Percentiles rank a stretch among this genome's conserved stretches.
Conservation (phyloP, 306 rosid genomes). For the Acmispon strigosus region DNA sequence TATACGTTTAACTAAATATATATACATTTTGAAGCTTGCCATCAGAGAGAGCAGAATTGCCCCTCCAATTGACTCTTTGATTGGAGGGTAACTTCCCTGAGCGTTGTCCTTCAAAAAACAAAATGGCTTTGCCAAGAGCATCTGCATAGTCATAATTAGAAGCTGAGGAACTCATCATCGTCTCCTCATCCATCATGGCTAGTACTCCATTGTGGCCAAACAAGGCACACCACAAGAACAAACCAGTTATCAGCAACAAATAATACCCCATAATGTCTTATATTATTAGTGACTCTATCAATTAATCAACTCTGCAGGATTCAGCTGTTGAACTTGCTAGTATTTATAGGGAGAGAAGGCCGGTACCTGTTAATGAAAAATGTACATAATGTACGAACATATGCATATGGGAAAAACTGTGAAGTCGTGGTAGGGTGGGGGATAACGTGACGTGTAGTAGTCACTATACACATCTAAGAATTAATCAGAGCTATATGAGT, state of each 20-base stretch:
- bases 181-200: conserved; percentile 19
- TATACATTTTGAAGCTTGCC: conserved; percentile 49
- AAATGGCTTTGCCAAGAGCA: conserved; percentile 61
- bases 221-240: conserved; percentile 31
- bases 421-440: conserved; percentile 1
- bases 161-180: neutral
- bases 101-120: conserved; percentile 87
- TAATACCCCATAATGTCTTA: conserved; percentile 14
- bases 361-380: neutral
- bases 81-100: conserved; percentile 56
- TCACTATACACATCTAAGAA: neutral
- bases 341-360: conserved; percentile 13
- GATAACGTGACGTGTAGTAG: conserved; percentile 20
- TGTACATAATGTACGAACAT: neutral
- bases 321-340: conserved; percentile 11
- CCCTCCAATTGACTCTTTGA: conserved; percentile 72
- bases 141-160: conserved; percentile 36
- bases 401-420: neutral
- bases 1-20: too few relatives aligned
- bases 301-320: neutral
- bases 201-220: conserved; percentile 24
- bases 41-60: conserved; percentile 69
- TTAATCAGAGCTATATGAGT: conserved; percentile 9
- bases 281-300: neutral
- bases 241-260: conserved; percentile 6